phyloP scores from a whole-genome alignment of 441 rosid species.

The Viola pubescens region DNA sequence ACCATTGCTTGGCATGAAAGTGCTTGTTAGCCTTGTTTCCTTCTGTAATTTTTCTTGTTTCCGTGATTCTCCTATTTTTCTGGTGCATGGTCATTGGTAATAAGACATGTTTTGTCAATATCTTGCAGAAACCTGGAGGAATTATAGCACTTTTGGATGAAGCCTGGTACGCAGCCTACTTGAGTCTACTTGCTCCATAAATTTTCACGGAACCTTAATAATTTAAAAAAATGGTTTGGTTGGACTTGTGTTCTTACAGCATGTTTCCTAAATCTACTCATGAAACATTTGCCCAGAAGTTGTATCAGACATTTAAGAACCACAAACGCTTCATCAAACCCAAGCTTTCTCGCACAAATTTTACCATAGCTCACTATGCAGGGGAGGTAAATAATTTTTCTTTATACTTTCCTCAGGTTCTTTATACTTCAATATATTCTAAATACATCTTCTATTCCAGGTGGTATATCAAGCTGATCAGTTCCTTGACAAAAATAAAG shows the following conservation, averaged over 20 bases:
- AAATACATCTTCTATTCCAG: conserved; percentile 34
- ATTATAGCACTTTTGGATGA: conserved; percentile 97
- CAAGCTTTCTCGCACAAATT: conserved; percentile 96
- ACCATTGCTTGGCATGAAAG: conserved; percentile 8
- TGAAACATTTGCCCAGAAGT: conserved; percentile 98
- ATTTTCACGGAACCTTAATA: conserved; percentile 4
- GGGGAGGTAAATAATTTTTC: conserved; percentile 71
- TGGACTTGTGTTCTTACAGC: conserved; percentile 39
- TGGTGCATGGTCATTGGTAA: conserved; percentile 14
- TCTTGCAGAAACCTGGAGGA: conserved; percentile 98
- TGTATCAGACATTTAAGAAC: conserved; percentile 94
- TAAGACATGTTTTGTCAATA: conserved; percentile 15
- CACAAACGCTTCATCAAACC: conserved; percentile 96
- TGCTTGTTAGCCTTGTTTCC: background rate
- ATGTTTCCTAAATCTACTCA: conserved; percentile 99
- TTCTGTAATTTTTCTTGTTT: conserved; percentile 1
- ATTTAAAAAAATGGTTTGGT: conserved; percentile 16
- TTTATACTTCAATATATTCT: conserved; percentile 7
- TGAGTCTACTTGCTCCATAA: background rate
- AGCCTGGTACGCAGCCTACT: conserved; percentile 72
- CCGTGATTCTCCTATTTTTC: background rate
- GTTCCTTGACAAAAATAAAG: conserved; percentile 99
- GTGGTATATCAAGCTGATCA: conserved; percentile 87
- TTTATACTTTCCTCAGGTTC: conserved; percentile 9
- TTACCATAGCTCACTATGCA: conserved; percentile 95